Conservation (phyloP, 192 early-diverging fungal species). For the Coemansia sp. region DNA sequence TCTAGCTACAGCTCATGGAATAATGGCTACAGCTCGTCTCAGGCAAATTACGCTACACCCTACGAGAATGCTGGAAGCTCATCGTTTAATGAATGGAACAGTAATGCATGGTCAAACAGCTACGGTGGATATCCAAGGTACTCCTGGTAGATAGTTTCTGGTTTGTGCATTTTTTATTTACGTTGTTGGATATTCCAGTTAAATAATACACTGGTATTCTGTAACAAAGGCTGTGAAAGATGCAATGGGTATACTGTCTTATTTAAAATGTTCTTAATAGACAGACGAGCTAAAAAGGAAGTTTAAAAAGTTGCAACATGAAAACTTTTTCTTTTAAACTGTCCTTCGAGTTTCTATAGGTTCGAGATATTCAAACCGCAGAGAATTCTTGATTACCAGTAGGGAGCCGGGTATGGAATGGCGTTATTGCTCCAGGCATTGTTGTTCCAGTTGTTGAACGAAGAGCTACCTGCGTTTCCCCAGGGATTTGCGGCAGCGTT, state of each 20-base stretch:
- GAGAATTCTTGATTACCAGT: conserved; percentile 25
- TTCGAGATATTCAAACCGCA: neutral
- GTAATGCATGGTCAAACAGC: conserved; percentile 33
- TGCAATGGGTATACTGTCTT: neutral
- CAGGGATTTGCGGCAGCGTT: conserved; percentile 43
- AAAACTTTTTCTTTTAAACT: too few relatives aligned
- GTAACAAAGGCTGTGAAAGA: too few relatives aligned
- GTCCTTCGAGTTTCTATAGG: too few relatives aligned
- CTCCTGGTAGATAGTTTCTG: conserved; percentile 4
- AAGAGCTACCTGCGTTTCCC: conserved; percentile 48
- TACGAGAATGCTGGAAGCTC: conserved; percentile 22
- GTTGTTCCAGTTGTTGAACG: conserved; percentile 57
- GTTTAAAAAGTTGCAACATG: too few relatives aligned
- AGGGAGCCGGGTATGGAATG: conserved; percentile 27
- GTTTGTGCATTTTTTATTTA: neutral
- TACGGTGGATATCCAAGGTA: conserved; percentile 20
- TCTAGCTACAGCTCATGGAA: conserved; percentile 32
- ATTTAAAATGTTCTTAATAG: neutral
- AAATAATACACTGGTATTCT: too few relatives aligned
- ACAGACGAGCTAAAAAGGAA: neutral
- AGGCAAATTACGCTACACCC: conserved; percentile 16
- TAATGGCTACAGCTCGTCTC: conserved; percentile 21
- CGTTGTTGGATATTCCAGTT: neutral
- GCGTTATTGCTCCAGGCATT: conserved; percentile 53
- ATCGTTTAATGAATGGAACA: conserved; percentile 33